phyloP scores from a whole-genome alignment of 2,329 filamentous ascomycete species.

The Epichloe brachyelytri region DNA sequence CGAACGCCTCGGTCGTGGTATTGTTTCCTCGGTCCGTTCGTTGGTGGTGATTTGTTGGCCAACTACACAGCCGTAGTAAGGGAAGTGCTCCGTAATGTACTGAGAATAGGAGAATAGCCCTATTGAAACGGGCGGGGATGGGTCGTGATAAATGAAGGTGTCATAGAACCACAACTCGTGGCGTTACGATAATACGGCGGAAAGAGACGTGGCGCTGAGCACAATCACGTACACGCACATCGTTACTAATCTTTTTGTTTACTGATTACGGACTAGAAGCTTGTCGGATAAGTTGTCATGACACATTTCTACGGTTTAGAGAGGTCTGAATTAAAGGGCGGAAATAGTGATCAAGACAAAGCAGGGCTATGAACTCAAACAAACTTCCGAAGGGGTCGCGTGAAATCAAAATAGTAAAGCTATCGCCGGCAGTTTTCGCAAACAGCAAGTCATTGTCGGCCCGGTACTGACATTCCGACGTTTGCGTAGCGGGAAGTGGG shows the following conservation, averaged over 20 bases:
- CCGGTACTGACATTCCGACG: no score
- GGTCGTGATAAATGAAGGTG: neutral
- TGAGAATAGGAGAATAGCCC: no score
- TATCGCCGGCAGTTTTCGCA: no score
- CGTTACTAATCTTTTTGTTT: neutral
- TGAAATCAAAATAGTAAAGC: no score
- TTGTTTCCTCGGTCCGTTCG: neutral
- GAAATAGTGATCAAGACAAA: neutral
- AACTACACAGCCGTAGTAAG: neutral
- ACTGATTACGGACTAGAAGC: neutral
- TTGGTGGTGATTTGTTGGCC: neutral
- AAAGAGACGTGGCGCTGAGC: neutral
- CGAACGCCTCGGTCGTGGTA: neutral
- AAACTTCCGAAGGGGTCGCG: no score
- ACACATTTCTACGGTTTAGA: no score
- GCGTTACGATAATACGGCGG: neutral
- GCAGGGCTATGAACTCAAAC: no score
- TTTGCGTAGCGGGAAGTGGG: no score
- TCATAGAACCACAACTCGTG: neutral
- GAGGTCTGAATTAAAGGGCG: neutral
- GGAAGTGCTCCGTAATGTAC: no score
- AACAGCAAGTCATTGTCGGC: neutral
- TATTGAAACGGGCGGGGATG: no score
- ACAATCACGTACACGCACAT: neutral
- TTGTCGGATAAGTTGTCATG: neutral